Evolutionary conservation across 176 grass and related monocot genomes (phyloP).

Genomic region (Aegilops speltoides): DNA sequence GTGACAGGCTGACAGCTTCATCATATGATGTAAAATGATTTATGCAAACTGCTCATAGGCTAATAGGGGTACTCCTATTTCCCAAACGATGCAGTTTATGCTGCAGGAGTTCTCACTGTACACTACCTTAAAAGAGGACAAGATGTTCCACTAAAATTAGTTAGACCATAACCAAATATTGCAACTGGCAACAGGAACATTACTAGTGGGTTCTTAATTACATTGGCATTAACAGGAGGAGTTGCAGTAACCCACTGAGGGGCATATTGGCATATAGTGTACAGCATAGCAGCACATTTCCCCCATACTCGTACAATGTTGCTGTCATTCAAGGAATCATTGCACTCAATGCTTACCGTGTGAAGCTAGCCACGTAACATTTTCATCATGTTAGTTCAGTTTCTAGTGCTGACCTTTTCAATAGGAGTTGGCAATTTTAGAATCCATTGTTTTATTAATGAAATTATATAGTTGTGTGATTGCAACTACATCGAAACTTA

Average conservation of each 20-base stretch:
- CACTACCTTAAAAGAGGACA: slow-evolving; percentile 7
- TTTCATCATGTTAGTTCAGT: background rate
- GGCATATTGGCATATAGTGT: background rate
- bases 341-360: background rate
- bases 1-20: background rate
- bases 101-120: background rate
- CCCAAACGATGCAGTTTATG: background rate
- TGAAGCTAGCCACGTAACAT: background rate
- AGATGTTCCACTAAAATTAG: background rate
- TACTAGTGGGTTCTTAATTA: background rate
- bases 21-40: background rate
- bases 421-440: background rate
- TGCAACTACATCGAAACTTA: background rate
- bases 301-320: background rate
- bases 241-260: background rate
- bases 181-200: background rate
- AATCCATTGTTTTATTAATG: background rate
- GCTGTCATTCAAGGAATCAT: background rate
- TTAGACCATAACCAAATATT: background rate
- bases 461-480: background rate
- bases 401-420: background rate
- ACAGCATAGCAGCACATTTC: background rate
- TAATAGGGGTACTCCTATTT: background rate
- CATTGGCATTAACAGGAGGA: background rate
- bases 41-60: background rate